Conservation (phyloP, 2,329 filamentous ascomycete genomes). For the Aspergillus costaricaensis region DNA sequence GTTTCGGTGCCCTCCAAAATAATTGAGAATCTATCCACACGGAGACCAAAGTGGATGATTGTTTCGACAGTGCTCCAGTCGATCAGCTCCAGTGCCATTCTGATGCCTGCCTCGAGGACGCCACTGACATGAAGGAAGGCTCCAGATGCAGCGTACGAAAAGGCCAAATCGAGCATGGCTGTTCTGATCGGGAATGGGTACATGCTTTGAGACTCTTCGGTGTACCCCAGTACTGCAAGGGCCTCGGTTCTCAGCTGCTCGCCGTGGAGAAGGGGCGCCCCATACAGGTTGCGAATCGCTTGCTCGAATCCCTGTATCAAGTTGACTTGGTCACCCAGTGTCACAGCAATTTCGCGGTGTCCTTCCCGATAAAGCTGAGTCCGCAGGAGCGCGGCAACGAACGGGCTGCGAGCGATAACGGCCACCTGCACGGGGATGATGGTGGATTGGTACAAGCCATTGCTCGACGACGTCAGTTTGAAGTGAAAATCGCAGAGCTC, state of each 20-base stretch:
- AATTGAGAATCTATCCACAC: conserved; percentile 25
- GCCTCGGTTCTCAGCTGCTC: conserved; percentile 19
- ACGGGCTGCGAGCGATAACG: conserved; percentile 28
- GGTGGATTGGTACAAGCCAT: conserved; percentile 20
- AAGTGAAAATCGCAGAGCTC: conserved; percentile 26
- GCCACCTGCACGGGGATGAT: conserved; percentile 24
- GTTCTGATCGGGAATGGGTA: conserved; percentile 19
- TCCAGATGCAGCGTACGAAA: conserved; percentile 35
- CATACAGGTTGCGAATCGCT: conserved; percentile 33
- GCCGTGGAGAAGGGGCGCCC: conserved; percentile 21
- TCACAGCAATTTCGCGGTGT: conserved; percentile 15
- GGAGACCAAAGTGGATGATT: conserved; percentile 31
- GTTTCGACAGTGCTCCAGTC: conserved; percentile 34
- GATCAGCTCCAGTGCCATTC: conserved; percentile 25
- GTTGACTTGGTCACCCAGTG: conserved; percentile 25
- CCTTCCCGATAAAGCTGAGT: background rate
- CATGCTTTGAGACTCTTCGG: conserved; percentile 2
- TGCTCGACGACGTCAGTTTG: conserved; percentile 23
- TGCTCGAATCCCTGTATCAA: conserved; percentile 27
- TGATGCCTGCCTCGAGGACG: conserved; percentile 29
- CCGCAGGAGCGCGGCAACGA: conserved; percentile 23
- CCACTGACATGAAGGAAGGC: conserved; percentile 30
- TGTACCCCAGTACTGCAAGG: conserved; percentile 18
- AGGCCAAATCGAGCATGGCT: conserved; percentile 30
- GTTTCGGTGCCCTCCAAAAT: background rate